Conservation (phyloP, 495 filamentous ascomycete genomes). For the Neurospora terricola region DNA sequence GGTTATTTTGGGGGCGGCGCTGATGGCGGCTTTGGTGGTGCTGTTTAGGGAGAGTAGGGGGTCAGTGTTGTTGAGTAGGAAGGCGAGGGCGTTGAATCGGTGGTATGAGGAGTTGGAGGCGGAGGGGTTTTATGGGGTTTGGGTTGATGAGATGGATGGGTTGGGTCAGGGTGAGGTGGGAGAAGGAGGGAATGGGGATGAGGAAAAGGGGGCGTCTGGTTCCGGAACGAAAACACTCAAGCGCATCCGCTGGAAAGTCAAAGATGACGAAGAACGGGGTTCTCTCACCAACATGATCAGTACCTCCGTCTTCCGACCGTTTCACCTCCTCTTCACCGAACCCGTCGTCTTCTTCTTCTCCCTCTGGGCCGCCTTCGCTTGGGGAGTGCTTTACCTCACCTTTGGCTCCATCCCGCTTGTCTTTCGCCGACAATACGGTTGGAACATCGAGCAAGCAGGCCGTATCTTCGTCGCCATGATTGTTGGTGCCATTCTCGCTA, state of each 20-base stretch:
- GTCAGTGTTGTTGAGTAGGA: slow-evolving; percentile 68
- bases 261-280: slow-evolving; percentile 68
- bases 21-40: slow-evolving; percentile 52
- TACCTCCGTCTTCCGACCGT: slow-evolving; percentile 69
- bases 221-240: slow-evolving; percentile 30
- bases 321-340: slow-evolving; percentile 79
- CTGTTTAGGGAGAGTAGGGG: slow-evolving; percentile 80
- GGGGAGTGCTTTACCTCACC: slow-evolving; percentile 82
- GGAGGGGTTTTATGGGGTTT: slow-evolving; percentile 56
- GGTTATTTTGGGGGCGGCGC: slow-evolving; percentile 53
- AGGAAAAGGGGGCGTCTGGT: slow-evolving; percentile 15
- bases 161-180: neutral
- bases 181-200: neutral
- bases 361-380: slow-evolving; percentile 81
- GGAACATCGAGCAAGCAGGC: slow-evolving; percentile 55
- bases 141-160: slow-evolving; percentile 5
- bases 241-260: slow-evolving; percentile 77
- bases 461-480: slow-evolving; percentile 68
- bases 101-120: slow-evolving; percentile 70
- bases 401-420: slow-evolving; percentile 72
- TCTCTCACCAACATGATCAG: slow-evolving; percentile 62
- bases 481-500: slow-evolving; percentile 57
- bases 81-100: slow-evolving; percentile 60
- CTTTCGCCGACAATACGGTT: slow-evolving; percentile 59
- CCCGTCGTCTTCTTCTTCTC: slow-evolving; percentile 94